A percentile compares a stretch with the other conserved stretches of the same genome.
These are phyloP conservation scores for Geotrichum citri-aurantii DNA, from an alignment of 1,139 yeast species.

Conservation along the genomic window DNA sequence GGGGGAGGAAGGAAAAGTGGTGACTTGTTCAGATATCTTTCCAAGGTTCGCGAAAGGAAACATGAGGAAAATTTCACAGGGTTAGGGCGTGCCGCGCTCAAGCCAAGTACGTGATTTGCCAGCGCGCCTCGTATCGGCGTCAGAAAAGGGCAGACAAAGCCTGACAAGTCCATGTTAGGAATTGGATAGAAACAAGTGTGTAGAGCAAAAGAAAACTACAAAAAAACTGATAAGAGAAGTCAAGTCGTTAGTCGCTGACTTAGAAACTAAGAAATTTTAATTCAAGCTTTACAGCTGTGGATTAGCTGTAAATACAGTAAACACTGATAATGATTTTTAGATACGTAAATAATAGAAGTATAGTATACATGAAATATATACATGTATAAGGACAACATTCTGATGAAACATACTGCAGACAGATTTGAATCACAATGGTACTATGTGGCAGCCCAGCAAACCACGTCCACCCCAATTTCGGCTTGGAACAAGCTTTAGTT, in stretches of 20 bases:
- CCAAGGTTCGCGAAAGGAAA: background rate
- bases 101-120: background rate
- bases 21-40: background rate
- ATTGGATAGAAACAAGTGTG: no score
- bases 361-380: no score
- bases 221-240: no score
- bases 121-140: background rate
- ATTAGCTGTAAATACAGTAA: no score
- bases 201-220: no score
- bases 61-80: background rate
- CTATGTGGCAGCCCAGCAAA: conserved; percentile 62
- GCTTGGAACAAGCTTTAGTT: conserved; percentile 46
- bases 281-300: no score
- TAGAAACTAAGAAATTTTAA: no score
- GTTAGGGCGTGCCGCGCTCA: background rate
- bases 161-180: background rate
- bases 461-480: conserved; percentile 67
- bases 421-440: conserved; percentile 38
- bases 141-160: background rate
- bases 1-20: background rate
- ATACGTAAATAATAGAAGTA: no score
- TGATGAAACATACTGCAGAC: background rate
- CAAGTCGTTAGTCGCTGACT: no score
- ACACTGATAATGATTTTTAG: background rate
- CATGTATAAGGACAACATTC: background rate